A percentile compares a stretch with the other conserved stretches of the same genome.
phyloP scores from a whole-genome alignment of 257 asterid genomes.

The Solanum etuberosum region DNA sequence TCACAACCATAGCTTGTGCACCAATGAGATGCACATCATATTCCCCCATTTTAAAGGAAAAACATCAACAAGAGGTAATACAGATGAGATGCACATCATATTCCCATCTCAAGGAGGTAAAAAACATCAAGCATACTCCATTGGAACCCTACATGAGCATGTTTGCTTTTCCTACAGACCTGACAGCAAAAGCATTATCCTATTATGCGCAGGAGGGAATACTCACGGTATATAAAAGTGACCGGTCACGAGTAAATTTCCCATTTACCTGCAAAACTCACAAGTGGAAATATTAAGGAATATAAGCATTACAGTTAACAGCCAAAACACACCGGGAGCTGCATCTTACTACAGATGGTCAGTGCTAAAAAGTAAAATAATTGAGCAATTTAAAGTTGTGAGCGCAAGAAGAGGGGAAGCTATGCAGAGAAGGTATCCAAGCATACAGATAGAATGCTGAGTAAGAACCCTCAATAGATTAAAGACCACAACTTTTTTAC shows the following conservation, averaged over 20 bases:
- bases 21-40: neutral
- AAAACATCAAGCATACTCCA: neutral
- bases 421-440: neutral
- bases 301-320: neutral
- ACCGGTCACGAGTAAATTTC: constrained; percentile 66
- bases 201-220: neutral
- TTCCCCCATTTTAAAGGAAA: neutral
- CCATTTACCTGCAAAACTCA: constrained; percentile 70
- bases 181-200: neutral
- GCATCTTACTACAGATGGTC: neutral
- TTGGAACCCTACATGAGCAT: neutral
- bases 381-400: neutral
- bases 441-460: neutral
- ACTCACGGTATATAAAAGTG: constrained; percentile 76
- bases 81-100: neutral
- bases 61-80: neutral
- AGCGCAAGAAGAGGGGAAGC: neutral
- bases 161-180: neutral
- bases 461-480: neutral
- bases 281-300: constrained; percentile 1
- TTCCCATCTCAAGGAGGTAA: neutral
- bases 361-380: neutral
- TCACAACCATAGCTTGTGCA: neutral
- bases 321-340: neutral
- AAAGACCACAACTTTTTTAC: no score